Percentiles rank a stretch among this genome's conserved stretches.
phyloP scores from a whole-genome alignment of 164 flowering plant species.

The Litsea cubeba region DNA sequence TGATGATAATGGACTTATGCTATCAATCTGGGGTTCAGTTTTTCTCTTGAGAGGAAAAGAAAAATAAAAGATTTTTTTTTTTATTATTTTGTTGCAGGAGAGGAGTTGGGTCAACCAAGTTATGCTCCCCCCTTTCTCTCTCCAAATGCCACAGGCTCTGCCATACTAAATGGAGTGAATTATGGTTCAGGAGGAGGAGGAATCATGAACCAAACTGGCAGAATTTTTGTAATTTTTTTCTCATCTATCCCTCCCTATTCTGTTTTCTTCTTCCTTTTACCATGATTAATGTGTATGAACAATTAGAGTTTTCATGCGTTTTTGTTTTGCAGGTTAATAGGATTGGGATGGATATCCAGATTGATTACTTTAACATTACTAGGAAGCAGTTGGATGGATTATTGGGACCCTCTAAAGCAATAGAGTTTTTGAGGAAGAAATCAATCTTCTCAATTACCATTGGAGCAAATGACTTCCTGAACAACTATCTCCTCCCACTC shows the following conservation, averaged over 20 bases:
- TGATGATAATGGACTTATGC: too few relatives aligned
- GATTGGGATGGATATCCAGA: slow-evolving; percentile 78
- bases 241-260: not conserved
- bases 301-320: not conserved
- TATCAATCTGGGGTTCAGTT: too few relatives aligned
- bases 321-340: slow-evolving; percentile 52
- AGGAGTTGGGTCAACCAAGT: slow-evolving; percentile 61
- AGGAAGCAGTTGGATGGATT: slow-evolving; percentile 58
- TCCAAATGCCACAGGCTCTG: slow-evolving; percentile 70
- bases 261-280: not conserved
- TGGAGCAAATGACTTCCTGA: slow-evolving; percentile 89
- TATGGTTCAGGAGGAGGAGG: slow-evolving; percentile 98
- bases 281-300: not conserved
- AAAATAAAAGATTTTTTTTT: too few relatives aligned
- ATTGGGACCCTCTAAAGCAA: slow-evolving; percentile 62
- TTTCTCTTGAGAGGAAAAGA: too few relatives aligned
- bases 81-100: slow-evolving; percentile 37
- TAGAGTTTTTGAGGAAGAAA: slow-evolving; percentile 50
- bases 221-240: slow-evolving; percentile 55
- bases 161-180: slow-evolving; percentile 70
- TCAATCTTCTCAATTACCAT: slow-evolving; percentile 88
- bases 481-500: slow-evolving; percentile 85
- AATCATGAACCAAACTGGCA: slow-evolving; percentile 82
- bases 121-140: slow-evolving; percentile 72
- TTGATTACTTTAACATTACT: slow-evolving; percentile 85